Percentiles rank a stretch among this genome's conserved stretches.
Conservation (phyloP, 768 basidiomycete species). For the Astraeus odoratus region DNA sequence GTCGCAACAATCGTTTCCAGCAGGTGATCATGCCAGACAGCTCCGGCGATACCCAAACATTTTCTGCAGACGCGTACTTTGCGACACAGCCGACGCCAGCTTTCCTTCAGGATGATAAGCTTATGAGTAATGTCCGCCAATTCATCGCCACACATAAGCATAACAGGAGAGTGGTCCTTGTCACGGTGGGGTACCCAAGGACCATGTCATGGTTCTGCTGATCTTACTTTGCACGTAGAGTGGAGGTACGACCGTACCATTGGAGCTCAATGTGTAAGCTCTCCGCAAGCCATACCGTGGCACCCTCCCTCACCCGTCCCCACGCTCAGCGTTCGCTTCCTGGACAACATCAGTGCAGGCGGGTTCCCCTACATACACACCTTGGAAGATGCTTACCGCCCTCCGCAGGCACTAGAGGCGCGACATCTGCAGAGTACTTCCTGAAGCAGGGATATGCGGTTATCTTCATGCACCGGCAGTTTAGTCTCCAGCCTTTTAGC, state of each 20-base stretch:
- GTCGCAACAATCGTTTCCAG: too few species aligned
- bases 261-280: slow-evolving; percentile 98
- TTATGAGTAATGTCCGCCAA: slow-evolving; percentile 45
- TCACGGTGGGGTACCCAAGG: slow-evolving; percentile 62
- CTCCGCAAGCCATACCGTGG: slow-evolving; percentile 1
- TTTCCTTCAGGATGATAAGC: slow-evolving; percentile 55
- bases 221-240: slow-evolving; percentile 48
- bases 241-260: slow-evolving; percentile 94
- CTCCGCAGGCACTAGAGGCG: slow-evolving; percentile 82
- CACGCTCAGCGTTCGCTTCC: slow-evolving; percentile 78
- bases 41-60: slow-evolving; percentile 25
- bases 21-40: slow-evolving; percentile 14
- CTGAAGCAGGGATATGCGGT: slow-evolving; percentile 92
- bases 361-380: slow-evolving; percentile 15
- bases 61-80: slow-evolving; percentile 90
- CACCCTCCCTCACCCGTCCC: slow-evolving; percentile 14
- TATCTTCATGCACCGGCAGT: slow-evolving; percentile 97
- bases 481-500: slow-evolving; percentile 96
- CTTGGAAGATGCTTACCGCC: slow-evolving; percentile 2
- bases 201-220: slow-evolving; percentile 2
- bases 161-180: slow-evolving; percentile 78
- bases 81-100: slow-evolving; percentile 77
- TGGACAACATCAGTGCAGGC: slow-evolving; percentile 99
- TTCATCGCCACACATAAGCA: slow-evolving; percentile 68
- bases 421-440: slow-evolving; percentile 98